Base-by-base conservation (phyloP, 176 grass and related monocot genomes). In the Oryza officinalis region DNA sequence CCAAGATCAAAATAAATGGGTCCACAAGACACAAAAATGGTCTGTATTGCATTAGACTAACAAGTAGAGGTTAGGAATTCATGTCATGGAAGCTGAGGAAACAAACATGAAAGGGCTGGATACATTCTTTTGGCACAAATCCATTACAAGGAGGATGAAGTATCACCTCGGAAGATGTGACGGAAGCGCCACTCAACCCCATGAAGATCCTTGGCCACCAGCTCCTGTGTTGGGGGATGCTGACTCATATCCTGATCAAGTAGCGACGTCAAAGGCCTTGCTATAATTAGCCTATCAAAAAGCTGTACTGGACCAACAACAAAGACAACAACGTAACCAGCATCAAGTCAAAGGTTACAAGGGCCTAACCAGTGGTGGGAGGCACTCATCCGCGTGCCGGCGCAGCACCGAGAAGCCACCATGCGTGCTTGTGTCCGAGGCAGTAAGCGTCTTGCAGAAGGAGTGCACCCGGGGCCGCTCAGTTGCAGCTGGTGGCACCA, bases 371-470 rank as follows among this genome's bases (percentile, higher is more conserved):
- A 97, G 81, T 18, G 86, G 92, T 50, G 95, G 95, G 9, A 97
- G 92, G 84, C 95, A 97, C 43, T 97, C 92, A 70, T 97, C 95
- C 10, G 95, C 95, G 25, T 97, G 92, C 35, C 92, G 88, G 18
- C 92, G 87, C 43, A 97, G 71, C 33, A 97, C 95, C 2, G 92
- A 97, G 90, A 97, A 97, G 46, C 95, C 95, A 44, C 95, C 95
- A 72, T 97, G 95, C 0, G 95, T 97, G 81, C 92, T 94, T 6
- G 95, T 97, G 69, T 97, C 95, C 20, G 95, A 97, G 28, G 95
- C 95, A 15, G 95, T 97, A 61, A 97, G 87, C 8, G 95, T 97
- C 88, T 97, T 97, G 78, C 95, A 97, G 75, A 97, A 97, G 49
- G 95, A 94, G 47, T 92, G 88, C 22, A 93, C 91, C 38, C 54